Base-by-base conservation (phyloP, 2,329 filamentous ascomycete genomes). In the Paraconiothyrium sp. region DNA sequence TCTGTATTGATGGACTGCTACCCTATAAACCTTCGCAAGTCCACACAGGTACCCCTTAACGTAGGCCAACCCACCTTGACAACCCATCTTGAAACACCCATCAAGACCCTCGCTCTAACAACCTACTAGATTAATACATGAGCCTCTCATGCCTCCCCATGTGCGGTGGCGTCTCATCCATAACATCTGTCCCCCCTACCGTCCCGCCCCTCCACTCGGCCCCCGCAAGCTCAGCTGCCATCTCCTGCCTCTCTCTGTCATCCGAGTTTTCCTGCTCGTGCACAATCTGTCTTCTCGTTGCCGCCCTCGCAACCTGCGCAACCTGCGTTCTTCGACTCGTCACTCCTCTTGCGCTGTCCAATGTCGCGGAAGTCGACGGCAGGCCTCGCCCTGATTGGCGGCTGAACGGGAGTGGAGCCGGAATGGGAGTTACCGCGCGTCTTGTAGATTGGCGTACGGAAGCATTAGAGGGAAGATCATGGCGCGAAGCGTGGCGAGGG, bases 141-240 rank as follows among this genome's bases (percentile, higher is more conserved):
- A 41, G n/a, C 52, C 74, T 68, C 64, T 79, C 76, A 46, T 77
- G 67, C 54, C 72, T 62, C 1, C 76, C 76, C 46, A 77, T 58
- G n/a, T 74, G 59, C 16, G 77, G 76, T 20, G 76, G 76, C 44
- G 76, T 79, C 61, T 78, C 75, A 62, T 78, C 73, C 71, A 78
- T 74, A 9, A 67, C 61, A n/a, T 68, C 69, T 44, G 60, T 60
- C 48, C 69, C 64, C 32, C 61, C 73, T 1, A 67, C 63, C n/a
- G 64, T 66, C 32, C 64, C 64, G 60, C 73, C 67, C 37, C 76
- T 62, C 54, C 69, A 63, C 8, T 65, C 58, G 6, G 66, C 63
- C 10, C 64, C 63, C 8, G 44, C 62, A 34, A 67, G 55, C 55
- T 77, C 76, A 49, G 64, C 64, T 34, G 71, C 67, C 74, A 78